These are phyloP conservation scores for Aphanomyces cochlioides DNA, from an alignment of 352 stramenopile species.

Conservation along the genomic window DNA sequence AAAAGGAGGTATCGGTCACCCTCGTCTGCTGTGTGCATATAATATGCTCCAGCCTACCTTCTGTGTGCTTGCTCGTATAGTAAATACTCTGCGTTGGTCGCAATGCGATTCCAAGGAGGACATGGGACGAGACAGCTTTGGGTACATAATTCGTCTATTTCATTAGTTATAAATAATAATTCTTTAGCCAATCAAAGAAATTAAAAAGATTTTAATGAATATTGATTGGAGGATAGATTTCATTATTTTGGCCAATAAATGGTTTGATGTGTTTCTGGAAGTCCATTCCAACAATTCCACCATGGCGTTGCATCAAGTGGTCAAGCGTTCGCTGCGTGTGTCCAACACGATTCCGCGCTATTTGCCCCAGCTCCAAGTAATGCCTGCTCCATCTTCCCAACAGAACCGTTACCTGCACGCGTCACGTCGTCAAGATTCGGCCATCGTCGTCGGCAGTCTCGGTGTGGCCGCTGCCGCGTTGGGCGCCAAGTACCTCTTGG, in stretches of 20 bases:
- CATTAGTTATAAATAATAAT: too few species aligned
- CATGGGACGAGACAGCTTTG: too few species aligned
- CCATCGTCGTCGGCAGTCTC: constrained; percentile 57
- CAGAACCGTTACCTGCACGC: constrained; percentile 42
- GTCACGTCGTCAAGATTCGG: constrained; percentile 58
- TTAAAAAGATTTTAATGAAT: too few species aligned
- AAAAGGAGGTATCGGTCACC: too few species aligned
- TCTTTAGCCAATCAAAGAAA: too few species aligned
- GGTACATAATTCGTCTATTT: too few species aligned
- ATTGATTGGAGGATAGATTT: constrained; percentile 2
- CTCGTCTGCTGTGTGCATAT: too few species aligned
- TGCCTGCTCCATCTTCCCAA: neutral
- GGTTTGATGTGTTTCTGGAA: neutral
- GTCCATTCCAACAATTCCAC: neutral
- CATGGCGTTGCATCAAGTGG: neutral
- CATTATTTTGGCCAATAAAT: neutral
- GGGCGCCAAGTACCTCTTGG: constrained; percentile 71
- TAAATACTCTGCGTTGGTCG: too few species aligned
- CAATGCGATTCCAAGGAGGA: too few species aligned
- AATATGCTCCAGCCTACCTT: too few species aligned
- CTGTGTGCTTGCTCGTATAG: too few species aligned
- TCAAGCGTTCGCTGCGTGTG: neutral
- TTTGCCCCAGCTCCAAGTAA: constrained; percentile 5
- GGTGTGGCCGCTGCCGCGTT: constrained; percentile 67
- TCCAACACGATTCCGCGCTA: neutral